These are phyloP conservation scores for Ustanciosporium gigantosporum DNA, from an alignment of 1,284 basidiomycete species.

Conservation along the genomic window DNA sequence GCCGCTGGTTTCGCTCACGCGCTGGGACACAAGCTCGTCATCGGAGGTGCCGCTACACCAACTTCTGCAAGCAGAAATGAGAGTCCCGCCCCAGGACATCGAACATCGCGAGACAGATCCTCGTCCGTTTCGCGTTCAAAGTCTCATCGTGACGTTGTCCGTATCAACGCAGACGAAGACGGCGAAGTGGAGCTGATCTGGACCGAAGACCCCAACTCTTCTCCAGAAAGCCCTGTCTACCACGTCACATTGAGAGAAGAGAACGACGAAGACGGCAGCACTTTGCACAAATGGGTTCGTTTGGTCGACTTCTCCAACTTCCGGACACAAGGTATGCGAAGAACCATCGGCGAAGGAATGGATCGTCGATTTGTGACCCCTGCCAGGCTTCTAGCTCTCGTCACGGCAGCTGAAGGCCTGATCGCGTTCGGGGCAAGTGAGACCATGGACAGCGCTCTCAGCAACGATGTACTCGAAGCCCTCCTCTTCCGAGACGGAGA, in stretches of 20 bases:
- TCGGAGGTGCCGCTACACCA: slow-evolving; percentile 16
- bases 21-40: slow-evolving; percentile 42
- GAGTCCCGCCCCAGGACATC: slow-evolving; percentile 20
- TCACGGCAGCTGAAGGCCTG: slow-evolving; percentile 52
- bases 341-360: slow-evolving; percentile 85
- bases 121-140: slow-evolving; percentile 6
- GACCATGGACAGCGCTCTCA: slow-evolving; percentile 58
- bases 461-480: slow-evolving; percentile 55
- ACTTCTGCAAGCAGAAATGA: slow-evolving; percentile 23
- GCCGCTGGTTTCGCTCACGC: slow-evolving; percentile 55
- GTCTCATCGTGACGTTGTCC: slow-evolving; percentile 15
- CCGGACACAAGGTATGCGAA: slow-evolving; percentile 88
- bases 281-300: slow-evolving; percentile 45
- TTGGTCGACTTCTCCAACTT: slow-evolving; percentile 77
- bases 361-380: slow-evolving; percentile 90
- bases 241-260: slow-evolving; percentile 42
- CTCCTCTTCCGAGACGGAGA: slow-evolving; percentile 57
- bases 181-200: slow-evolving; percentile 47
- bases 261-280: slow-evolving; percentile 18
- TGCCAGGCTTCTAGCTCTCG: slow-evolving; percentile 68
- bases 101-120: slow-evolving; percentile 2
- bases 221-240: slow-evolving; percentile 30
- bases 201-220: slow-evolving; percentile 41
- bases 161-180: slow-evolving; percentile 35
- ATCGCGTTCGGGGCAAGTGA: slow-evolving; percentile 57